Evolutionary conservation across 495 filamentous ascomycete species (phyloP).

Genomic region (Aspergillus ellipticus): DNA sequence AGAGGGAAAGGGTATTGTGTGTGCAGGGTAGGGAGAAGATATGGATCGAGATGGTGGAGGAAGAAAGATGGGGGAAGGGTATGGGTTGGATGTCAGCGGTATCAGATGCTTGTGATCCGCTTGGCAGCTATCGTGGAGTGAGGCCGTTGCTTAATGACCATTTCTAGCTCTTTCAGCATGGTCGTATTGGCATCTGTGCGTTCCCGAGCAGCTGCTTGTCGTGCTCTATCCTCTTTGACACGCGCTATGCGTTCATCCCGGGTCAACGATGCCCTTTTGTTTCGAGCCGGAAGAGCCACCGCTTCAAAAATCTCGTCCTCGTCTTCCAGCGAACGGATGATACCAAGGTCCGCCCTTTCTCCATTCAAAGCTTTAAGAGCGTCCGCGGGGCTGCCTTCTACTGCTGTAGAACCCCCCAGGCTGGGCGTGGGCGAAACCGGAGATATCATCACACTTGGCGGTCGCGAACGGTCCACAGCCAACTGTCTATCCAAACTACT

Average conservation of each 20-base stretch:
- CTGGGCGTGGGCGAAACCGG: constrained; percentile 78
- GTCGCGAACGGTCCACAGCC: constrained; percentile 58
- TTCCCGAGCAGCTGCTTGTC: constrained; percentile 62
- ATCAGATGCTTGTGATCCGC: constrained; percentile 49
- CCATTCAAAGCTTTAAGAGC: constrained; percentile 74
- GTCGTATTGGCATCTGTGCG: constrained; percentile 73
- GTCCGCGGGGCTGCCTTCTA: constrained; percentile 75
- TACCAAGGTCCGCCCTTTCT: constrained; percentile 39
- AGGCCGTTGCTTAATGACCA: constrained; percentile 77
- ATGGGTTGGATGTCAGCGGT: background rate
- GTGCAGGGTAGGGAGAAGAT: constrained; percentile 8
- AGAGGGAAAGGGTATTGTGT: constrained; percentile 7
- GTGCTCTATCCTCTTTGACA: constrained; percentile 81
- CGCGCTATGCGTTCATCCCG: constrained; percentile 84
- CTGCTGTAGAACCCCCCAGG: constrained; percentile 77
- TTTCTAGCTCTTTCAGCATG: constrained; percentile 89
- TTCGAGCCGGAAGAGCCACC: constrained; percentile 63
- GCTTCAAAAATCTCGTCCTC: constrained; percentile 91
- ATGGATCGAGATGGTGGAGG: background rate
- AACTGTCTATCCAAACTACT: constrained; percentile 60
- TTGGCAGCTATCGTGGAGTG: constrained; percentile 30
- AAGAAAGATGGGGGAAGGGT: constrained; percentile 7
- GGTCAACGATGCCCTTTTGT: constrained; percentile 66
- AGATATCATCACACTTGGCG: constrained; percentile 62
- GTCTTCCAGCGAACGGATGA: constrained; percentile 38